A percentile compares a stretch with the other conserved stretches of the same genome.
Conservation (phyloP, 345 rosid genomes). For the Lumnitzera racemosa region DNA sequence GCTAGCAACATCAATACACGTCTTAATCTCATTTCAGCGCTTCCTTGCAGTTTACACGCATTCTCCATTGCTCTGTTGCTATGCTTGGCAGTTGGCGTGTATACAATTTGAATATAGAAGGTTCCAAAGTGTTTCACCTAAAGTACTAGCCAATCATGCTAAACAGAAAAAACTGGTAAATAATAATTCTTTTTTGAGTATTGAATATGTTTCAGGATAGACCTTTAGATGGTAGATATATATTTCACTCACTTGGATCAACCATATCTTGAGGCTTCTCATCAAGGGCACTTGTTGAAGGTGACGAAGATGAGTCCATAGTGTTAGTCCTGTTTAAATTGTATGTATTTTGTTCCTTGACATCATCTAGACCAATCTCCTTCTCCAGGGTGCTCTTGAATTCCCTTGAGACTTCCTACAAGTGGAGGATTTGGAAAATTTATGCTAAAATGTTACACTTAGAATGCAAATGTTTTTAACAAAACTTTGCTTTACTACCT, state of each 20-base stretch:
- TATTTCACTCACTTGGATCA: constrained; percentile 49
- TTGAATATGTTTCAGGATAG: neutral
- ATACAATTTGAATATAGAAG: too few species aligned
- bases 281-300: constrained; percentile 25
- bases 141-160: too few species aligned
- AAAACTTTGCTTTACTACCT: constrained; percentile 36
- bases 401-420: constrained; percentile 87
- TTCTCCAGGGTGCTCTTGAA: constrained; percentile 91
- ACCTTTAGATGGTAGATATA: neutral
- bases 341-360: constrained; percentile 31
- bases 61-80: too few species aligned
- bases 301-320: constrained; percentile 16
- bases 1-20: too few species aligned
- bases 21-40: too few species aligned
- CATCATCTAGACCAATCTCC: constrained; percentile 81
- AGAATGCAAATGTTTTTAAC: neutral
- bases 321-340: constrained; percentile 30
- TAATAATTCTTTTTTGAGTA: too few species aligned
- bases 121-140: too few species aligned
- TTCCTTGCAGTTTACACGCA: too few species aligned
- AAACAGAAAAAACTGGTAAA: too few species aligned
- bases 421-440: neutral
- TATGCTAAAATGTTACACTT: neutral
- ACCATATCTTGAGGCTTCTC: constrained; percentile 29
- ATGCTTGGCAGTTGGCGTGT: too few species aligned